Conservation (phyloP, 2,329 filamentous ascomycete species). For the Neopestalotiopsis rosae region DNA sequence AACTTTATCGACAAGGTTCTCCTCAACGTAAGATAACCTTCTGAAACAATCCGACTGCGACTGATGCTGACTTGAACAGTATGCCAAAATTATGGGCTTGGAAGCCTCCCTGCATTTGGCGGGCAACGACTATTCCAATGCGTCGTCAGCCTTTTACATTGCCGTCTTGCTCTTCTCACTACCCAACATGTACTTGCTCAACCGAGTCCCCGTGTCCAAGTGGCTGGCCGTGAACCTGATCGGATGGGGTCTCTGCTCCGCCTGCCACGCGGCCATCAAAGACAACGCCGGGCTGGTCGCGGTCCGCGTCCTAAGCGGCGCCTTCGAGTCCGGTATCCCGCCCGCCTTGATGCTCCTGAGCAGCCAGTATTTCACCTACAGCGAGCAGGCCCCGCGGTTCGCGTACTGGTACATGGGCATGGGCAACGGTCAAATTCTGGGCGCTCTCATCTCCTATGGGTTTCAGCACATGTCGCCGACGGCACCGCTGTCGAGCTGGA, state of each 20-base stretch:
- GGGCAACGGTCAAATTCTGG: conserved; percentile 6
- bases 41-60: neutral
- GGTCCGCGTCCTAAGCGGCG: neutral
- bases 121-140: conserved; percentile 12
- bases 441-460: conserved; percentile 4
- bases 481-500: conserved; percentile 6
- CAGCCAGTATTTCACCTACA: conserved; percentile 10
- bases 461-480: conserved; percentile 13
- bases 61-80: neutral
- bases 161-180: conserved; percentile 7
- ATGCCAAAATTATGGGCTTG: conserved; percentile 14
- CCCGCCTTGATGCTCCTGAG: conserved; percentile 10
- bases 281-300: conserved; percentile 5
- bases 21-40: neutral
- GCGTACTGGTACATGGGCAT: conserved; percentile 14
- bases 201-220: neutral
- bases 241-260: conserved; percentile 8
- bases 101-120: neutral
- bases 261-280: neutral
- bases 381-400: neutral
- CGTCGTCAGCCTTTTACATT: conserved; percentile 11
- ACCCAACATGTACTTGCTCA: conserved; percentile 8
- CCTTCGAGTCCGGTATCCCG: conserved; percentile 4
- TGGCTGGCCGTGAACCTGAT: neutral
- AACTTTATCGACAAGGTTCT: conserved; percentile 15